Base-by-base conservation (phyloP, 768 basidiomycete genomes). In the Ramaria sp. region DNA sequence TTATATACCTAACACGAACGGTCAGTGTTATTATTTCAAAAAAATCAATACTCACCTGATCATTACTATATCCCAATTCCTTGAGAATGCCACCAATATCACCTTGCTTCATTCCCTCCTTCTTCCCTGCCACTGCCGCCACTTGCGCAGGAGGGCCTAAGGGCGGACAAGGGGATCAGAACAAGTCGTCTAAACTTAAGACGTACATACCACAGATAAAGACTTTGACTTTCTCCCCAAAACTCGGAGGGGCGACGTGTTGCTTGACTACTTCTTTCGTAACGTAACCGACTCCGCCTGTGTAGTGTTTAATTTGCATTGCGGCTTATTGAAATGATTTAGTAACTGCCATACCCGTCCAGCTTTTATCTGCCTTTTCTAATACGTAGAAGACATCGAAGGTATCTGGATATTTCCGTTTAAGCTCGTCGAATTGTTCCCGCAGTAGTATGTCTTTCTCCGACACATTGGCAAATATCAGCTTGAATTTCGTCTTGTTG, bases 401-500 rank as follows among this genome's bases (percentile, higher is more conserved):
- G 59, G 71, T 83, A 48, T 80, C 67, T 9, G 86, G 83, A 68
- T 83, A 71, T 59, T 81, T 78, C 62, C 78, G 78, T 70, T 81
- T 78, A 62, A 88, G 71, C 7, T 67, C 69, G 57, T 91, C 88
- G 58, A 91, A 75, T 61, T 85, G 82, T 63, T 86, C 78, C 50
- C 83, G 81, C 58, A 95, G 78, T 51, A 94, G 81, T 58, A 99
- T 96, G 65, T 99, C 96, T 51, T 78, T 74, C 65, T 92, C 89
- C 13, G 90, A 79, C 37, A 92, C 77, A 67, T 98, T 98, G 37
- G 88, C 83, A 69, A 88, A 98, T 61, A 99, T 71, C 53, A 98
- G 75, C 45, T 84, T 95, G 74, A 90, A 96, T 62, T 92, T 92
- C 57, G 96, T 97, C 73, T 83, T 90, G 79, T 98, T 96, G 39